These are phyloP conservation scores for Nannizziopsis barbatae DNA, from an alignment of 2,329 filamentous ascomycete species.

Conservation along the genomic window DNA sequence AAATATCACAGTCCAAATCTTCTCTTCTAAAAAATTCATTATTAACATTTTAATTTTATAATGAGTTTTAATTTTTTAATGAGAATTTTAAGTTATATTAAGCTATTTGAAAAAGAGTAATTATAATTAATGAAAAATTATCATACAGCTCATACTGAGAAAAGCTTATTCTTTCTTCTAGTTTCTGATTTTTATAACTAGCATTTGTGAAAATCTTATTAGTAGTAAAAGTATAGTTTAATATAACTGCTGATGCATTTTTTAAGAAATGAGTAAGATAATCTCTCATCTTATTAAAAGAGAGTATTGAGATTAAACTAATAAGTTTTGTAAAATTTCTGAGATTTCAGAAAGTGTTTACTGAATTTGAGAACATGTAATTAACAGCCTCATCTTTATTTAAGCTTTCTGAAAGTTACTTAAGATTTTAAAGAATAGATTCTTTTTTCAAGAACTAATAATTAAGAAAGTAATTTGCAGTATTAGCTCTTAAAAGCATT, in stretches of 20 bases:
- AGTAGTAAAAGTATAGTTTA: no score
- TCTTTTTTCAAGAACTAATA: no score
- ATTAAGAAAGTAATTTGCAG: constrained; percentile 29
- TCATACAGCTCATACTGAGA: constrained; percentile 1
- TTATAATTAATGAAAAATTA: constrained; percentile 18
- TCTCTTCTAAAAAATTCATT: constrained; percentile 19
- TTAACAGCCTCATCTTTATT: constrained; percentile 24
- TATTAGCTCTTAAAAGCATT: constrained; percentile 23
- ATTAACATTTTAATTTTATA: constrained; percentile 32
- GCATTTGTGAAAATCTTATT: no score
- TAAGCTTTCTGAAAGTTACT: no score
- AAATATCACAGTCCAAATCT: not conserved
- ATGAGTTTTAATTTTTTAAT: constrained; percentile 26
- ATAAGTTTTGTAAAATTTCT: constrained; percentile 5
- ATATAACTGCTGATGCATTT: no score
- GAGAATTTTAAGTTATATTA: constrained; percentile 30
- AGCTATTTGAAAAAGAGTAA: constrained; percentile 34
- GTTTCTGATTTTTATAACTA: constrained; percentile 16
- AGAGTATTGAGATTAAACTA: not conserved
- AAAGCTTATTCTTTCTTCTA: constrained; percentile 16
- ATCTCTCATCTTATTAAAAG: constrained; percentile 22
- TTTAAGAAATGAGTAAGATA: constrained; percentile 9
- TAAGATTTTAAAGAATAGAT: no score
- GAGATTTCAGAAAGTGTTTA: constrained; percentile 23
- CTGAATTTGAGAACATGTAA: constrained; percentile 17